Evolutionary conservation across 139 green algal species (phyloP), one percentile per base, ranked within the genome.

Genomic region (Protoeuglena noctilucae): DNA sequence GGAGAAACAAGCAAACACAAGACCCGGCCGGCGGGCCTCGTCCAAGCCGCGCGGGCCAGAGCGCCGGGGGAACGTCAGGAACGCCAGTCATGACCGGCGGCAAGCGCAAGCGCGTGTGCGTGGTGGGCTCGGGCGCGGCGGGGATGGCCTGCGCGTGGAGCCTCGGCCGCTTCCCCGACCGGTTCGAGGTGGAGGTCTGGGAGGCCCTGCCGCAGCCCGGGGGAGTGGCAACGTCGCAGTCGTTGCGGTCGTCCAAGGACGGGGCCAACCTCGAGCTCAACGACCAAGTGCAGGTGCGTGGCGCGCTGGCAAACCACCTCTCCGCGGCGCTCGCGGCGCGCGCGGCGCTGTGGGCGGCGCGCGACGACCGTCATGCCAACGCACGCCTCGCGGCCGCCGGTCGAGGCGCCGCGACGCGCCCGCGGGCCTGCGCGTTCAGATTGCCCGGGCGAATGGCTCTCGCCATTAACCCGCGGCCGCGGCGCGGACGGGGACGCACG

Each of bases 101-200:
- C 45, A 6, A 16, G 45, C 5, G 14, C 28, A 76, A 73, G 60
- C 58, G 70, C 1, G 68, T 82, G 7, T 64, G 73, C 28, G 70
- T 82, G 0, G 58, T 82, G 0, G 74, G 74, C 14, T 63, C 66
- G 3, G 74, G 74, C 7, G 74, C 73, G 26, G 74, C 74, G 60
- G 75, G 75, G 18, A 77, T 71, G 19, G 67, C 75, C 1, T 77
- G 66, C 29, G 75, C 74, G 2, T 84, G 74, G 74, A 72, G 53
- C 25, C 62, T 84, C 17, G 68, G 64, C 5, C 64, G 74, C 25
- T 60, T 55, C 46, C 75, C 74, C 0, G 74, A 78, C 3, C 64
- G 59, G 2, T 84, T 76, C 30, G 64, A 80, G 14, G 70, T 79
- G 24, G 61, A 76, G 29, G 66, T 84, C 28, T 78, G 70, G 74